Evolutionary conservation across 2,329 filamentous ascomycete species (phyloP).

Genomic region (Pseudogymnoascus pannorum): DNA sequence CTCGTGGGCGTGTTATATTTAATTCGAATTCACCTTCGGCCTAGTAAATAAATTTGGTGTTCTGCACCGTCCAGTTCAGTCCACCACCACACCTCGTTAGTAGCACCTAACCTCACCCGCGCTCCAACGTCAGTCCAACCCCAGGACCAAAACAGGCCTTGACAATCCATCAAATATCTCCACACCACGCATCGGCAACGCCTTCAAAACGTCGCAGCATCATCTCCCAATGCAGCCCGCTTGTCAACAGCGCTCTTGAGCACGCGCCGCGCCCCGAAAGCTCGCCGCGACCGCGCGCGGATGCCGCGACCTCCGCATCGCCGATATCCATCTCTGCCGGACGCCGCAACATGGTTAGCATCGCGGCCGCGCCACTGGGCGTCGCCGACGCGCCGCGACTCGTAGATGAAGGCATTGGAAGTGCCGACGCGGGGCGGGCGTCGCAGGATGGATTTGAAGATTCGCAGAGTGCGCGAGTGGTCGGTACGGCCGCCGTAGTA

Average conservation of each 20-base stretch:
- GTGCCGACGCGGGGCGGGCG: conserved; percentile 33
- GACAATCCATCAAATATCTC: not conserved
- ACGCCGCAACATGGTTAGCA: not conserved
- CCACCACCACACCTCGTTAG: not conserved
- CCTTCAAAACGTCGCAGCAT: not conserved
- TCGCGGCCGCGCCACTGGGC: conserved; percentile 37
- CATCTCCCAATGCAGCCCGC: not conserved
- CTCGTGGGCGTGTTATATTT: not conserved
- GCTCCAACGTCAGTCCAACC: not conserved
- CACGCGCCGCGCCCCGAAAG: conserved; percentile 11
- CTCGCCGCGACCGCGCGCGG: conserved; percentile 10
- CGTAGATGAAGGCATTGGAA: conserved; percentile 52
- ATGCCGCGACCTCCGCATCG: not conserved
- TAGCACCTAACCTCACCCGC: not conserved
- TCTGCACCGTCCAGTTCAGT: not conserved
- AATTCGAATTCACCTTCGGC: not conserved
- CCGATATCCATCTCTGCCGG: not conserved
- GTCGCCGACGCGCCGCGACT: conserved; percentile 46
- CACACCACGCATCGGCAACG: not conserved
- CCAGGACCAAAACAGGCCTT: not conserved
- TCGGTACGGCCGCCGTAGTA: conserved; percentile 39
- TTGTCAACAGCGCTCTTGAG: conserved; percentile 4
- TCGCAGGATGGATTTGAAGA: not conserved
- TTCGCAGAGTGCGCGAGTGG: conserved; percentile 34
- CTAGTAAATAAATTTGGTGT: conserved; percentile 1